phyloP scores from a whole-genome alignment of 345 rosid species.

The Jatropha curcas region DNA sequence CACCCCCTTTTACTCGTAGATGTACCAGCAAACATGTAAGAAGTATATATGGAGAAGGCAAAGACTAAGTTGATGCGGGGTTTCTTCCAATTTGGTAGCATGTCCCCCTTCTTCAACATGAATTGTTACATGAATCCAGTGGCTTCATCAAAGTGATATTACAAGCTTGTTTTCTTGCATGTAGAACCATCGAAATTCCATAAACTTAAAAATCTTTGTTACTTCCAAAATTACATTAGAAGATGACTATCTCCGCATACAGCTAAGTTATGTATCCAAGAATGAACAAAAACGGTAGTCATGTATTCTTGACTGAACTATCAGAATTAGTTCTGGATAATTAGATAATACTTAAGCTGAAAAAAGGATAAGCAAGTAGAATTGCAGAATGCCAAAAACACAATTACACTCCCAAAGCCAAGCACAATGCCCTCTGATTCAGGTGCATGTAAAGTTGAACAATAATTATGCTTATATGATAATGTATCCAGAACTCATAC shows the following conservation, averaged over 20 bases:
- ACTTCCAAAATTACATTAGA: slow-evolving; percentile 1
- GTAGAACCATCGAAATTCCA: slow-evolving; percentile 10
- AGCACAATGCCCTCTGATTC: not conserved
- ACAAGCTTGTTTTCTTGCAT: not conserved
- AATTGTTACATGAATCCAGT: slow-evolving; percentile 26
- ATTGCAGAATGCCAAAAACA: not conserved
- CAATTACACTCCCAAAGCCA: not conserved
- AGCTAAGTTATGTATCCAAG: not conserved
- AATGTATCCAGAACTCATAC: slow-evolving; percentile 2
- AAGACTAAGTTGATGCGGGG: slow-evolving; percentile 43
- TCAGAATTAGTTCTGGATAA: not conserved
- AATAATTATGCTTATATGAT: not conserved
- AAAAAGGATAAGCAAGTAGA: not conserved
- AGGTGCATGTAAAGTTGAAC: slow-evolving; percentile 1
- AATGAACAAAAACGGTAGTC: not conserved
- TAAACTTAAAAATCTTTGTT: not conserved
- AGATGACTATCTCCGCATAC: not conserved
- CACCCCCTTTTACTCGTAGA: slow-evolving; percentile 37
- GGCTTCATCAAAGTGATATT: slow-evolving; percentile 24
- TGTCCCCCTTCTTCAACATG: slow-evolving; percentile 42
- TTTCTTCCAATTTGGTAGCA: slow-evolving; percentile 69
- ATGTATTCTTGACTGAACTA: not conserved
- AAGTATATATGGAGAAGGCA: slow-evolving; percentile 24
- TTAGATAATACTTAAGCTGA: not conserved
- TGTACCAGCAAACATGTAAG: slow-evolving; percentile 29